phyloP scores from a whole-genome alignment of 192 early-diverging fungal genomes.

The Fimicolochytrium jonesii region DNA sequence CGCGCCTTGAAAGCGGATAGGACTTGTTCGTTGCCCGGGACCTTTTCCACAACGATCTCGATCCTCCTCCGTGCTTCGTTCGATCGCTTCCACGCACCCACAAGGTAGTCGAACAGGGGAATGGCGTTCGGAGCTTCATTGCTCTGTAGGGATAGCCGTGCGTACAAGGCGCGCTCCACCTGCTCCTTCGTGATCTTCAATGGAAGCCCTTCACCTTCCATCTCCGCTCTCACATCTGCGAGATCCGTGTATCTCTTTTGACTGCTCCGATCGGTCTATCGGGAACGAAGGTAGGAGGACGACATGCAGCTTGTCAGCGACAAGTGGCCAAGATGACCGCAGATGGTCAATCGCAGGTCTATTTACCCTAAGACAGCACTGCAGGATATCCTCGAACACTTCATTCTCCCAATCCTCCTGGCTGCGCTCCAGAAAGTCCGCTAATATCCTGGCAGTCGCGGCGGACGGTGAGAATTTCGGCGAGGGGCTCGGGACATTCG shows the following conservation, averaged over 20 bases:
- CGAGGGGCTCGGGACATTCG: neutral
- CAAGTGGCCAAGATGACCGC: neutral
- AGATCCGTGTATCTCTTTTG: constrained; percentile 21
- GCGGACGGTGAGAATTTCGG: constrained; percentile 8
- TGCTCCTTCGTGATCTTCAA: constrained; percentile 15
- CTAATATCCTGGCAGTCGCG: neutral
- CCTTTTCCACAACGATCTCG: constrained; percentile 46
- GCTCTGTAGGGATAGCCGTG: constrained; percentile 34
- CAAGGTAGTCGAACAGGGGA: constrained; percentile 37
- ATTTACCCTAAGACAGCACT: constrained; percentile 73
- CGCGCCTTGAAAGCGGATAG: constrained; percentile 41
- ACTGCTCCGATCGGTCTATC: neutral
- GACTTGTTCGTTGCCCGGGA: constrained; percentile 31
- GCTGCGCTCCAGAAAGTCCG: constrained; percentile 20
- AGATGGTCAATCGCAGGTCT: neutral
- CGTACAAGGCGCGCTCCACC: constrained; percentile 27
- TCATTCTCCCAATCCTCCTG: constrained; percentile 82
- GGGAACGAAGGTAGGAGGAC: neutral
- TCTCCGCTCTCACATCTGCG: constrained; percentile 17
- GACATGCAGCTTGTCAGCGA: neutral
- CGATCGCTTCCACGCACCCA: constrained; percentile 38
- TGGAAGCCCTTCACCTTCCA: constrained; percentile 19
- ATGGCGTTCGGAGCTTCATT: constrained; percentile 19
- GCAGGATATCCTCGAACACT: constrained; percentile 70
- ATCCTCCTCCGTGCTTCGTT: constrained; percentile 19